Percentiles rank a stretch among this genome's conserved stretches.
phyloP scores from a whole-genome alignment of 2,329 filamentous ascomycete species.

The Aureobasidium musti region DNA sequence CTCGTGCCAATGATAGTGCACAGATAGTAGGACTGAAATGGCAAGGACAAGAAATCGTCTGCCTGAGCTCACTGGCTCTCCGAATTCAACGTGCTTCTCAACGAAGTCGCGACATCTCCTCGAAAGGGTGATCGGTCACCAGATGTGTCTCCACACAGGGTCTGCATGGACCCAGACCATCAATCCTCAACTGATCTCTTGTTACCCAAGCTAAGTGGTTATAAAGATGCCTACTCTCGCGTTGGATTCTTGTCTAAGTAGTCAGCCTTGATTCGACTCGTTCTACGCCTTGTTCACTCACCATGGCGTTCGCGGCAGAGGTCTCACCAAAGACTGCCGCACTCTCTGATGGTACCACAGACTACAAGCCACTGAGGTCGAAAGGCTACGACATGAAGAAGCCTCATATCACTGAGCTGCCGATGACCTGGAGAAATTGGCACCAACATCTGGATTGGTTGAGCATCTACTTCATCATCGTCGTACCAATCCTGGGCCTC shows the following conservation, averaged over 20 bases:
- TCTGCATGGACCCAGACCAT: not conserved
- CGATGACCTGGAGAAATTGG: constrained; percentile 81
- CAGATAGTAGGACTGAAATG: not conserved
- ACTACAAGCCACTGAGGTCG: constrained; percentile 12
- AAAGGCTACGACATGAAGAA: constrained; percentile 21
- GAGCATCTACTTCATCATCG: constrained; percentile 78
- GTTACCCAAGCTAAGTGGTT: not conserved
- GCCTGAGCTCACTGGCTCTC: not conserved
- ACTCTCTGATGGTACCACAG: constrained; percentile 1
- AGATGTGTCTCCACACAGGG: constrained; percentile 23
- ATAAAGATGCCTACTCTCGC: not conserved
- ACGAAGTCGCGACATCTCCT: not conserved
- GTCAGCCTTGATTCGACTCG: not conserved
- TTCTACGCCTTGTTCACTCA: not conserved
- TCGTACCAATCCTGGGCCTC: constrained; percentile 72
- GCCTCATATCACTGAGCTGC: constrained; percentile 80
- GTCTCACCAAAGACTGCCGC: no score
- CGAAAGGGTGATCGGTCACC: constrained; percentile 15
- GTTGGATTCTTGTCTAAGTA: no score
- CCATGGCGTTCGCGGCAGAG: not conserved
- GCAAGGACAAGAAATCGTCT: not conserved
- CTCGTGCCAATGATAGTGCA: not conserved
- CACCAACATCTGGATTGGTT: constrained; percentile 94
- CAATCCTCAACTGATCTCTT: no score
- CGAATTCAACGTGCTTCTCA: not conserved